A percentile compares a stretch with the other conserved stretches of the same genome.
Evolutionary conservation across 169 alveolate genomes (phyloP).

Genomic region (Cryptosporidium felis): DNA sequence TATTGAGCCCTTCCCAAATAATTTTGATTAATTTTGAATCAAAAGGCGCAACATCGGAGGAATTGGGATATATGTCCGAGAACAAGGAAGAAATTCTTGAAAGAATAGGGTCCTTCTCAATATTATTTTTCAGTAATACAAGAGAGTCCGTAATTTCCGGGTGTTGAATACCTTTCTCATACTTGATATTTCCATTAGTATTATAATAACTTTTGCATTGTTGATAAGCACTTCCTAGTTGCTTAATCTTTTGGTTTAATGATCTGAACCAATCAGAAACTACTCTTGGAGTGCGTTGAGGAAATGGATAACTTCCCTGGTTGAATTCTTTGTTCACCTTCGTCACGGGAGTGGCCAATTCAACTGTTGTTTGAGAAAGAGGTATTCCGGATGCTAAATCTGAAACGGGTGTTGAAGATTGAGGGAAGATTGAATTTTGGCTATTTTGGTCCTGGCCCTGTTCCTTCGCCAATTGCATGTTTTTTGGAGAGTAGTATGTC

Average conservation of each 20-base stretch:
- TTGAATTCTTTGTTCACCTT: not conserved
- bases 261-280: constrained; percentile 54
- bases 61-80: constrained; percentile 27
- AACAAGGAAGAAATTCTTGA: constrained; percentile 39
- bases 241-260: constrained; percentile 18
- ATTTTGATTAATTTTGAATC: constrained; percentile 34
- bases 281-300: constrained; percentile 57
- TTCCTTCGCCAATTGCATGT: not conserved
- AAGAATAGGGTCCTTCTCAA: constrained; percentile 52
- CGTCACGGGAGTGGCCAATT: constrained; percentile 21
- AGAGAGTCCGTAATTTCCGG: constrained; percentile 11
- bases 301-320: not conserved
- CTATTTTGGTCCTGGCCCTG: not conserved
- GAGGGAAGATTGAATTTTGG: not conserved
- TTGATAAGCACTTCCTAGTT: constrained; percentile 4
- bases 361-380: constrained; percentile 28
- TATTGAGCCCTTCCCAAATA: constrained; percentile 56
- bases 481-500: constrained; percentile 42
- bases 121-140: not conserved
- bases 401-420: constrained; percentile 13
- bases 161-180: not conserved
- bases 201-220: constrained; percentile 50
- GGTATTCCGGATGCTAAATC: not conserved
- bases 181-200: constrained; percentile 31
- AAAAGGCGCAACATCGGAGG: constrained; percentile 53